These are phyloP conservation scores for Endoconidiophora polonica DNA, from an alignment of 2,329 filamentous ascomycete species.

Conservation along the genomic window DNA sequence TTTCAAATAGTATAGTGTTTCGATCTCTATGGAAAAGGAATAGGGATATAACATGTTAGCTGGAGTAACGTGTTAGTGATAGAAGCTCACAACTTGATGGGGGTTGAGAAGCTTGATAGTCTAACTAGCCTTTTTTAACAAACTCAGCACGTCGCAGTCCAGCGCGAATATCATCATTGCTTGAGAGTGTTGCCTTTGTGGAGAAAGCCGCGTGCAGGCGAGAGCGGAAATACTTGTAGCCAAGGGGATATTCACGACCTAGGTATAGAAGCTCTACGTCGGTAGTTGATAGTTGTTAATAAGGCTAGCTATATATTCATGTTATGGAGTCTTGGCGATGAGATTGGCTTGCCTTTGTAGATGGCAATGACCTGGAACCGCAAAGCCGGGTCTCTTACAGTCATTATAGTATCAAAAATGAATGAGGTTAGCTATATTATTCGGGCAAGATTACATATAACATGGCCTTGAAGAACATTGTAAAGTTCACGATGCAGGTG, in stretches of 20 bases:
- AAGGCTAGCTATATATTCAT: neutral
- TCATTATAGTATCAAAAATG: conserved; percentile 2
- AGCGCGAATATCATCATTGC: conserved; percentile 58
- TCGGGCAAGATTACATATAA: too few relatives aligned
- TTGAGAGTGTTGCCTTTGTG: conserved; percentile 49
- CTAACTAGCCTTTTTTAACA: conserved; percentile 66
- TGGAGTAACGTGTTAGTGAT: too few relatives aligned
- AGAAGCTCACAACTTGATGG: too few relatives aligned
- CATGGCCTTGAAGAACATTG: too few relatives aligned
- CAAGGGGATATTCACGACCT: conserved; percentile 72
- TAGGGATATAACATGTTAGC: conserved; percentile 1
- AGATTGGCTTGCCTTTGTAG: conserved; percentile 56
- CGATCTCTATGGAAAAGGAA: conserved; percentile 47
- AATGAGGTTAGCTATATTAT: too few relatives aligned
- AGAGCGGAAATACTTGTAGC: conserved; percentile 62
- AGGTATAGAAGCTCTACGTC: conserved; percentile 62
- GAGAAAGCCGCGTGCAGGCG: conserved; percentile 76
- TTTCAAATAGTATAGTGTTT: conserved; percentile 89
- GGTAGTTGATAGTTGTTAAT: neutral
- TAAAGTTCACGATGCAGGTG: too few relatives aligned
- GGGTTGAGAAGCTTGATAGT: neutral
- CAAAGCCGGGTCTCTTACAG: conserved; percentile 36
- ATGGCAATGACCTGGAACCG: conserved; percentile 66
- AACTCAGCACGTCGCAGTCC: conserved; percentile 68
- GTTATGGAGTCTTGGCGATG: too few relatives aligned